Percentiles rank a stretch among this genome's conserved stretches.
These are phyloP conservation scores for Pseudogymnoascus sp. DNA, from an alignment of 2,329 filamentous ascomycete genomes.

Conservation along the genomic window DNA sequence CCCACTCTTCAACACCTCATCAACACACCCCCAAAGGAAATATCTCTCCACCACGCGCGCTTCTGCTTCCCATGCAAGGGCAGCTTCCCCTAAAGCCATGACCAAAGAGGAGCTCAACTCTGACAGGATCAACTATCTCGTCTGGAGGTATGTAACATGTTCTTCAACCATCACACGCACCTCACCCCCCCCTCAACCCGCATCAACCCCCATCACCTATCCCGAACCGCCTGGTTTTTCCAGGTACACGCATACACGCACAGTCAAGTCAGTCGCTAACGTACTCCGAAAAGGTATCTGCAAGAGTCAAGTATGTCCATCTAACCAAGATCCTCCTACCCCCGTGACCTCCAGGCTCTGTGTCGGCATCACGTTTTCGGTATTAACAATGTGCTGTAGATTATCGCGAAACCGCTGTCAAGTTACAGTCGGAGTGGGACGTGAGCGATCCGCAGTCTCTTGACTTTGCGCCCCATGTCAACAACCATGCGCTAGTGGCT, in stretches of 20 bases:
- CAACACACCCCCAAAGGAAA: not conserved
- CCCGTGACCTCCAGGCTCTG: slow-evolving; percentile 11
- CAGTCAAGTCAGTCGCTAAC: slow-evolving; percentile 23
- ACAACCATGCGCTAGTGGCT: slow-evolving; percentile 55
- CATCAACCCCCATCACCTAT: not conserved
- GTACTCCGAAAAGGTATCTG: slow-evolving; percentile 25
- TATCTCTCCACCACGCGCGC: not conserved
- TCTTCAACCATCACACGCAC: no score
- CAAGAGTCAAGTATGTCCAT: slow-evolving; percentile 28
- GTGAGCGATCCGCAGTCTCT: slow-evolving; percentile 54
- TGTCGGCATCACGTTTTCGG: not conserved
- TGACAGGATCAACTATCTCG: slow-evolving; percentile 60
- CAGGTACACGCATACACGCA: slow-evolving; percentile 16
- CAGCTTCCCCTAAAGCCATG: slow-evolving; percentile 17
- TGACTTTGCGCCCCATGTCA: slow-evolving; percentile 56
- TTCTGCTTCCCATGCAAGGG: not conserved
- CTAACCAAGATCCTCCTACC: slow-evolving; percentile 1
- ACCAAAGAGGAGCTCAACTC: slow-evolving; percentile 44
- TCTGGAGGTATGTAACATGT: slow-evolving; percentile 53
- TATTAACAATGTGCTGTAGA: slow-evolving; percentile 35
- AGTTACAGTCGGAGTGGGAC: slow-evolving; percentile 62
- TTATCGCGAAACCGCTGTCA: slow-evolving; percentile 59
- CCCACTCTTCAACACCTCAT: not conserved
- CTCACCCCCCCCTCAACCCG: not conserved
- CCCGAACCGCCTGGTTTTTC: slow-evolving; percentile 11